A percentile compares a stretch with the other conserved stretches of the same genome.
Evolutionary conservation across 1,284 basidiomycete species (phyloP).

Genomic region (Takashimella tepidaria): DNA sequence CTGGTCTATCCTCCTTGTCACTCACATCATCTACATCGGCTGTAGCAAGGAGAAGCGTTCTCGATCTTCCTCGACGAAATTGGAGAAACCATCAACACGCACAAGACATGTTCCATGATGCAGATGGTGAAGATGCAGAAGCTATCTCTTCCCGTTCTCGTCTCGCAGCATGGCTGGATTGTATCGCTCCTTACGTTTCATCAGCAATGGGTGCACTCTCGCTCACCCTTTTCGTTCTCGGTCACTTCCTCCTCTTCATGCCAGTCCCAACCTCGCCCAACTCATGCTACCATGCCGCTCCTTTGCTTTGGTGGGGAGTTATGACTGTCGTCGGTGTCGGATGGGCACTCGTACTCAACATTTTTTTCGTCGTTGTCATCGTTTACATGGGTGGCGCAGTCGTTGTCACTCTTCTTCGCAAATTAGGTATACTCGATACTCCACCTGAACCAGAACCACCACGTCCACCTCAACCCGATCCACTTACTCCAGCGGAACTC

Average conservation of each 20-base stretch:
- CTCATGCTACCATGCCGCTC: slow-evolving; percentile 29
- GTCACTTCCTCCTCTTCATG: slow-evolving; percentile 27
- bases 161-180: background rate
- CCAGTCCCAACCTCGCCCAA: slow-evolving; percentile 9
- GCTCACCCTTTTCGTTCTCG: slow-evolving; percentile 20
- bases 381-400: slow-evolving; percentile 24
- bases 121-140: background rate
- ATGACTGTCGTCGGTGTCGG: slow-evolving; percentile 28
- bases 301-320: slow-evolving; percentile 38
- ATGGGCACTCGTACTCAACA: slow-evolving; percentile 29
- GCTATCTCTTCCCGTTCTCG: background rate
- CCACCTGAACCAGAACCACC: background rate
- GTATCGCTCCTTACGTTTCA: background rate
- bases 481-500: slow-evolving; percentile 11
- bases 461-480: background rate
- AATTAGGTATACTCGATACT: background rate
- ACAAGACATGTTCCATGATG: background rate
- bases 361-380: slow-evolving; percentile 23
- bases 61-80: background rate
- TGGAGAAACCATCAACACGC: background rate
- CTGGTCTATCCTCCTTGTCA: too few species aligned
- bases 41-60: background rate
- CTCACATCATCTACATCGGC: background rate
- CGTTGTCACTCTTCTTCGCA: slow-evolving; percentile 8
- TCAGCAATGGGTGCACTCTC: background rate